Evolutionary conservation across 805 yeast genomes (phyloP).

Genomic region (Candida loeiensis): DNA sequence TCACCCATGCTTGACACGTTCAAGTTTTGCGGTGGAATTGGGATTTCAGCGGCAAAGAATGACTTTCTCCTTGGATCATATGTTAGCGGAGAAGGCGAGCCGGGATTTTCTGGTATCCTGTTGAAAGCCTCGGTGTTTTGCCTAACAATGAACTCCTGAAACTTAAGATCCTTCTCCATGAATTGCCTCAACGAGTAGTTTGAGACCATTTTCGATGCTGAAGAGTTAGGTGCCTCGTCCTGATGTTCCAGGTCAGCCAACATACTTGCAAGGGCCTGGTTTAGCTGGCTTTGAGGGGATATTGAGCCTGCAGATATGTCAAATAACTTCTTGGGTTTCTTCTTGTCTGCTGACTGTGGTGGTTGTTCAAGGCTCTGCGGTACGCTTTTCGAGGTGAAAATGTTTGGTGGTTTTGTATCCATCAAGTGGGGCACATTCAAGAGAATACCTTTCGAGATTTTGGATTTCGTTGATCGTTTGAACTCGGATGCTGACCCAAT

Average conservation of each 20-base stretch:
- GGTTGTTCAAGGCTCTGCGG: background rate
- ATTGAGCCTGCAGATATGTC: constrained; percentile 11
- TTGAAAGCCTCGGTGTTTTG: constrained; percentile 9
- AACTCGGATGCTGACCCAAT: constrained; percentile 45
- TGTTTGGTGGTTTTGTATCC: constrained; percentile 36
- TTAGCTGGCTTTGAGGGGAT: constrained; percentile 13
- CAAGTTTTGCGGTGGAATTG: too few species aligned
- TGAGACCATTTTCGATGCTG: constrained; percentile 39
- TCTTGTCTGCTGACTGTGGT: constrained; percentile 6
- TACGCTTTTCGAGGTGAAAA: constrained; percentile 4
- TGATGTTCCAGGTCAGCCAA: constrained; percentile 9
- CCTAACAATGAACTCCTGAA: constrained; percentile 31
- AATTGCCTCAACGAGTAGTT: constrained; percentile 55
- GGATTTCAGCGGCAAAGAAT: too few species aligned
- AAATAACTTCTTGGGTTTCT: constrained; percentile 8
- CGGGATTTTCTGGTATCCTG: too few species aligned
- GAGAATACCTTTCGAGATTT: constrained; percentile 49
- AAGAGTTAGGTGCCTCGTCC: constrained; percentile 15
- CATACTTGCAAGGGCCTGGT: constrained; percentile 11
- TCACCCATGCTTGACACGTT: too few species aligned
- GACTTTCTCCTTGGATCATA: too few species aligned
- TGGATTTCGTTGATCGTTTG: constrained; percentile 43
- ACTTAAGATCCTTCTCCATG: constrained; percentile 50
- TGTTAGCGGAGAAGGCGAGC: too few species aligned
- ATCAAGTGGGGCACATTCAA: constrained; percentile 48